Base-by-base conservation (phyloP, 768 basidiomycete species). In the Multifurca ochricompacta region DNA sequence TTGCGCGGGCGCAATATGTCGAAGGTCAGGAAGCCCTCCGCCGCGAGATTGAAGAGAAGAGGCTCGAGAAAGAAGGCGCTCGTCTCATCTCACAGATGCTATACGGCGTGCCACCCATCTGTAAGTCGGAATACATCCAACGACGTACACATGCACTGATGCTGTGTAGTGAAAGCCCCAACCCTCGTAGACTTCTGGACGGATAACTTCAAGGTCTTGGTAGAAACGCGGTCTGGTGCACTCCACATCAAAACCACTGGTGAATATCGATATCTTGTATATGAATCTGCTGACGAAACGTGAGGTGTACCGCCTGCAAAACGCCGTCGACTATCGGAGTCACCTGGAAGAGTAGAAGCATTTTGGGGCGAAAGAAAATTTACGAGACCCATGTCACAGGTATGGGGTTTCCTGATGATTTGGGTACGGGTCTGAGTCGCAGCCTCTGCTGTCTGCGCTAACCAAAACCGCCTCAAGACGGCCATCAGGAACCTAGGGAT, bases 101-200 rank as follows among this genome's bases (percentile, higher is more conserved):
- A 6, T 88, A 80, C 75, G 78, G 79, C 11, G 78, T 74, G 28
- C 89, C 88, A 0, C 70, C 67, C 43, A 76, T 80, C 54, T 75
- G 89, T 90, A 65, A 67, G 81, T 61, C 1, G 32, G 25, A 8
- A 25, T 8, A 23, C 28, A 41, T 21, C 43, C 30, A 43, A 2
- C 40, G 13, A 39, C 1, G 14, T 27, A 51, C 35, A 40, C 47
- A n/a, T 35, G 16, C 40, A 40, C 30, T 53, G 28, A 57, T 37
- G 19, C 30, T 41, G 18, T 52, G 54, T 54, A 89, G 89, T 90
- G 49, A 73, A 78, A 57, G 84, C 84, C 1, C 77, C 78, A 45
- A 75, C 74, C n/a, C 67, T 91, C 39, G 72, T 79, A 0, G 77
- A 83, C 52, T 88, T 91, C 62, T 91, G 89, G 89, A 70, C 78